Evolutionary conservation across 768 basidiomycete genomes (phyloP), one percentile per base, ranked within the genome.

Genomic region (Auricularia auricula-judae): DNA sequence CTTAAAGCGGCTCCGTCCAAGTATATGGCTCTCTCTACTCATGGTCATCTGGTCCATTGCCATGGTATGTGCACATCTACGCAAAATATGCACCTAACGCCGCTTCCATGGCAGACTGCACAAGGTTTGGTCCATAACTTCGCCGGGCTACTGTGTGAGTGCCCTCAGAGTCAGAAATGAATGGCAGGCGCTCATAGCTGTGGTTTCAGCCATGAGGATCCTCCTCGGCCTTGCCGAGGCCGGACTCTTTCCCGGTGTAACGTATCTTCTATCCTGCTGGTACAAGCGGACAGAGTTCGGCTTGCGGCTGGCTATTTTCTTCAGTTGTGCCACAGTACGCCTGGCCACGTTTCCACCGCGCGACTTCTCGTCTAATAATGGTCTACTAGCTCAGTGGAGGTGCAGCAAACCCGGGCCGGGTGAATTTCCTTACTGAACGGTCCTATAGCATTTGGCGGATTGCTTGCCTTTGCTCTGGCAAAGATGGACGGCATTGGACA

Each of bases 241-340:
- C 11, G 83, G 84, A 14, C 68, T 83, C 21, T 81, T 81, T 63
- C 81, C 80, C 21, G 78, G 79, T 1, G 76, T 87, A 43, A 82
- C 86, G 8, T 86, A 82, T 72, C 86, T 84, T 68, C 79, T 86
- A 39, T 83, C 84, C 35, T 83, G 82, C 68, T 93, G 91, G 89
- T 93, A 93, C 73, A 86, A 84, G 70, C 84, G 88, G 34, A 80
- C 83, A 11, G 91, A 93, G 69, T 80, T 88, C 68, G 89, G 87
- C 16, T 78, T 82, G 36, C 84, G 89, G 39, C 76, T 88, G 29
- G 87, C 89, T 0, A 65, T 86, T 16, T 93, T 93, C 76, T 91
- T 91, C 74, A 85, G 86, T 2, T 87, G 89, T 35, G 88, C 89
- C 1, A 91, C 90, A 0, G 47, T 51, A 51, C 47, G 47, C 18